Percentiles rank a stretch among this genome's conserved stretches.
Conservation (phyloP, 179 eudicot genomes). For the Silene vulgaris region DNA sequence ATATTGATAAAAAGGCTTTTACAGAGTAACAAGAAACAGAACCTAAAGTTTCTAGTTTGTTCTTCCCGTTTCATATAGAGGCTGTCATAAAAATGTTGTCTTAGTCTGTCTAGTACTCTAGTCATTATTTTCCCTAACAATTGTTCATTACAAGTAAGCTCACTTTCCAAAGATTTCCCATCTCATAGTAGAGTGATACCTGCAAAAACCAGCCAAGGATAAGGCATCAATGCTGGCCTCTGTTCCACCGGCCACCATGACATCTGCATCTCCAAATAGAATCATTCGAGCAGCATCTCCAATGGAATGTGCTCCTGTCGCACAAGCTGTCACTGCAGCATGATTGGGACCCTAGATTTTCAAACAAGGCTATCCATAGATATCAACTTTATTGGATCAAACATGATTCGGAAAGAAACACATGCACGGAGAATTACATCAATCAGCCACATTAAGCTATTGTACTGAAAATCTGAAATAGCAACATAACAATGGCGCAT, state of each 20-base stretch:
- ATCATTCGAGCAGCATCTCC: slow-evolving; percentile 99
- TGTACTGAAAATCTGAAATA: not conserved
- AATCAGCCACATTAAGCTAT: not conserved
- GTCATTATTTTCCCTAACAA: not conserved
- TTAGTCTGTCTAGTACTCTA: not conserved
- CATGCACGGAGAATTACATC: not conserved
- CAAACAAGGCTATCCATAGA: slow-evolving; percentile 49
- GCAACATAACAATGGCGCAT: not conserved
- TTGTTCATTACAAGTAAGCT: not conserved
- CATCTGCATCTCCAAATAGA: slow-evolving; percentile 92
- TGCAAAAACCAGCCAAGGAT: slow-evolving; percentile 92
- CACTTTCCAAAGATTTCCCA: not conserved
- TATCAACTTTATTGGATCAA: slow-evolving; percentile 20
- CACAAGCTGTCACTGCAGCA: slow-evolving; percentile 99
- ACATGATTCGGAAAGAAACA: not conserved
- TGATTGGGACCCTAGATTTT: slow-evolving; percentile 98
- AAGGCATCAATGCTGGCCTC: slow-evolving; percentile 95
- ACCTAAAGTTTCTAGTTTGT: not conserved
- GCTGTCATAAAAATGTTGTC: not conserved
- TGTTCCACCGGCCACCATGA: slow-evolving; percentile 98
- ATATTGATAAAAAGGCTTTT: not conserved
- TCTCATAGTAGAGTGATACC: slow-evolving; percentile 38
- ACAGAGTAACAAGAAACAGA: not conserved
- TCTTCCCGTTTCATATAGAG: not conserved
- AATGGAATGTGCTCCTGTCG: slow-evolving; percentile 94